Base-by-base conservation (phyloP, 2,329 filamentous ascomycete genomes). In the Fusarium sp. region DNA sequence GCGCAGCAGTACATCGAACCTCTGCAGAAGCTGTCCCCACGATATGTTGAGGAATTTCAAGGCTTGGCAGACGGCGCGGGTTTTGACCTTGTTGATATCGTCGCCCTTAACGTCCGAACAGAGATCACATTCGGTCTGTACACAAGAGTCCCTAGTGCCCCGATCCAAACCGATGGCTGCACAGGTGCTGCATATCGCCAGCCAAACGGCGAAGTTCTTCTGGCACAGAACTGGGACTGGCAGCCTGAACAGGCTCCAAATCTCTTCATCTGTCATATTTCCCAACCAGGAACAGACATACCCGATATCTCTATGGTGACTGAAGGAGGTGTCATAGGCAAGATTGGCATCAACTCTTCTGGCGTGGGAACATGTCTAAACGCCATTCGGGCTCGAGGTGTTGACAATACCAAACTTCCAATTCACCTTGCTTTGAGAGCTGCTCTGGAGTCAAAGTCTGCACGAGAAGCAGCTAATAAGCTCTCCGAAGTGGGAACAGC, bases 141-240 rank as follows among this genome's bases (percentile, higher is more conserved):
- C 63, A 71, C 75, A 3, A 47, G 57, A 7, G 33, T 28, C 8
- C 56, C 63, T 11, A 58, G 20, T 12, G 43, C 60, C 6, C 13
- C 68, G 2, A 55, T 72, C 9, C 70, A 74, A n/a, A 77, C 70
- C 20, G 87, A 89, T 68, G 87, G 86, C 5, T 89, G 87, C 68
- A 89, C 87, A 1, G 82, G 83, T 16, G 66, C 88, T 15, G 80
- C 80, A 3, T 87, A 83, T 80, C 75, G 78, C 12, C 81, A 80
- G 0, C 47, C 54, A 1, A 73, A 48, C 3, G 50, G 62, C 1
- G 16, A 56, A 6, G 58, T 65, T 10, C 84, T 82, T 59, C 74
- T 89, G 7, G 82, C 80, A 2, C 87, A 89, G 77, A 89, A 89
- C 57, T 90, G 87, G 87, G 86, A 89, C 68, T 91, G 89, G 88